Percentiles rank a stretch among this genome's conserved stretches.
These are phyloP conservation scores for Phytophthora ohioensis DNA, from an alignment of 352 stramenopile species.

Conservation along the genomic window DNA sequence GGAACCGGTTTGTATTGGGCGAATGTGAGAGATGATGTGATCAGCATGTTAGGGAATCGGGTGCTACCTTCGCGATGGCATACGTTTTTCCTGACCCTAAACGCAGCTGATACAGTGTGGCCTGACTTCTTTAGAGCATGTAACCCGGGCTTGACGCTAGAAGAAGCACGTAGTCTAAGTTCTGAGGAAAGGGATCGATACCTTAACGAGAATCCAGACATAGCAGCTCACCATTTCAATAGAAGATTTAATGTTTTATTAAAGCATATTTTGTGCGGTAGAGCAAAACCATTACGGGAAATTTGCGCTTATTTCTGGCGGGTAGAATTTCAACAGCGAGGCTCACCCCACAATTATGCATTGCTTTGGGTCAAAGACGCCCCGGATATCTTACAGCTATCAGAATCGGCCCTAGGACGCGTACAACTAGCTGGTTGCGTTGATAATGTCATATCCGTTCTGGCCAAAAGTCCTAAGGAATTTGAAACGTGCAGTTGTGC, in stretches of 20 bases:
- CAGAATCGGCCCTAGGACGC: constrained; percentile 1
- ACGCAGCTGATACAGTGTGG: constrained; percentile 32
- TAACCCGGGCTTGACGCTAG: constrained; percentile 7
- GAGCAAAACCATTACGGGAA: constrained; percentile 13
- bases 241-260: constrained; percentile 36
- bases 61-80: constrained; percentile 9
- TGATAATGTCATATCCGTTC: not conserved
- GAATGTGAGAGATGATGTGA: constrained; percentile 4
- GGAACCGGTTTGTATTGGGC: constrained; percentile 1
- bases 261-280: constrained; percentile 1
- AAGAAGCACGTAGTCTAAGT: not conserved
- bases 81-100: constrained; percentile 35
- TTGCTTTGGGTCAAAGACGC: constrained; percentile 31
- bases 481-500: not conserved
- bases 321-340: constrained; percentile 30
- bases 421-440: not conserved
- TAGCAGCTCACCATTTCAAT: constrained; percentile 31
- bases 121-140: constrained; percentile 35
- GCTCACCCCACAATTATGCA: constrained; percentile 37
- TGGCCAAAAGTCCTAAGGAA: not conserved
- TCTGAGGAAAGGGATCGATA: not conserved
- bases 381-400: constrained; percentile 20
- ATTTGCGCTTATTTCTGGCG: constrained; percentile 37
- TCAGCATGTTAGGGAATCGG: constrained; percentile 7
- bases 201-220: constrained; percentile 26